Percentiles rank a stretch among this genome's conserved stretches.
phyloP scores from a whole-genome alignment of 352 stramenopile genomes.

The Globisporangium orthogonon region DNA sequence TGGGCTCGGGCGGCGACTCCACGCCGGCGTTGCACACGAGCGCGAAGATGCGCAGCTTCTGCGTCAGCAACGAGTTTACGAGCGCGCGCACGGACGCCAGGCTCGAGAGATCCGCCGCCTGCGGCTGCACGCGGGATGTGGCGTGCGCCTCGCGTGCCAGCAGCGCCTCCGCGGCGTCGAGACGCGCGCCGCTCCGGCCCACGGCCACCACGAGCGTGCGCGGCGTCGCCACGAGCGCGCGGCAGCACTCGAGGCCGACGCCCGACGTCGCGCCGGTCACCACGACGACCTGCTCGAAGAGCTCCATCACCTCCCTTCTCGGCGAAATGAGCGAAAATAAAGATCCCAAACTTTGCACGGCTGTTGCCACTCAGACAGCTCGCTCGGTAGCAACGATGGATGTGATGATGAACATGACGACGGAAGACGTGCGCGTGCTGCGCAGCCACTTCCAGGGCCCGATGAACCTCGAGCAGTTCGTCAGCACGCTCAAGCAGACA shows the following conservation, averaged over 20 bases:
- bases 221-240: constrained; percentile 11
- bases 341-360: no score
- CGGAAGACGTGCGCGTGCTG: constrained; percentile 58
- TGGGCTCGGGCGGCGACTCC: constrained; percentile 16
- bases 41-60: constrained; percentile 21
- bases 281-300: constrained; percentile 17
- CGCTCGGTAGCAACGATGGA: constrained; percentile 33
- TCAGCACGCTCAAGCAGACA: constrained; percentile 61
- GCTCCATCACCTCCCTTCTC: no score
- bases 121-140: constrained; percentile 12
- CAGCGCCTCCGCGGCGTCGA: constrained; percentile 16
- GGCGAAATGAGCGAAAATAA: no score
- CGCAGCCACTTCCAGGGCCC: constrained; percentile 42
- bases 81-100: constrained; percentile 20
- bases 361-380: neutral
- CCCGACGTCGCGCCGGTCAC: constrained; percentile 28
- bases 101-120: constrained; percentile 17
- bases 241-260: constrained; percentile 27
- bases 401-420: constrained; percentile 86
- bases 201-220: constrained; percentile 21
- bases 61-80: constrained; percentile 16
- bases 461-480: constrained; percentile 60
- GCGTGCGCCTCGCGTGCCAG: constrained; percentile 9
- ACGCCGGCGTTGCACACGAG: constrained; percentile 33
- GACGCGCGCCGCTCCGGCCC: constrained; percentile 14